phyloP scores from a whole-genome alignment of 176 grass and related monocot species.

The Stipa capillata region DNA sequence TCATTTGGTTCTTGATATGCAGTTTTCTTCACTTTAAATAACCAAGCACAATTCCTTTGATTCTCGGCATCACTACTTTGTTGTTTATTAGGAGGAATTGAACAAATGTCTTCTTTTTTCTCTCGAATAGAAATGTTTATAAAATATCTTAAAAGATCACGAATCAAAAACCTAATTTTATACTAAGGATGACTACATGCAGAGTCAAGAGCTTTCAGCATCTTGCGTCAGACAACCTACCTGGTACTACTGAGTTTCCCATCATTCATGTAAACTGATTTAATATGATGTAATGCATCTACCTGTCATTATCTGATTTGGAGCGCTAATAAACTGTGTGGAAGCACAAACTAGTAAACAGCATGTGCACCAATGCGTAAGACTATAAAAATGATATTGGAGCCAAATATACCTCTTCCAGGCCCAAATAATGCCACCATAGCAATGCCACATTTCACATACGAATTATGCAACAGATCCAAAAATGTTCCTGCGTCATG shows the following conservation, averaged over 20 bases:
- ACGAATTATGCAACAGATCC: conserved; percentile 81
- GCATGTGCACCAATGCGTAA: not conserved
- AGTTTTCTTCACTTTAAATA: not conserved
- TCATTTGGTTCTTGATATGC: not conserved
- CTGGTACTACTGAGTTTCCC: not conserved
- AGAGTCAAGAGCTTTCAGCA: not conserved
- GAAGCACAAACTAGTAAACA: not conserved
- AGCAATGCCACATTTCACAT: conserved; percentile 89
- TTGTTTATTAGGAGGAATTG: not conserved
- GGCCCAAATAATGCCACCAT: conserved; percentile 67
- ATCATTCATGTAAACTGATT: not conserved
- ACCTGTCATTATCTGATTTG: not conserved
- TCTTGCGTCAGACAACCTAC: not conserved
- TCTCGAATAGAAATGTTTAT: no score
- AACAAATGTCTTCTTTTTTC: not conserved
- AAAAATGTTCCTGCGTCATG: conserved; percentile 49
- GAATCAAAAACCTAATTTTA: not conserved
- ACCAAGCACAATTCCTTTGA: not conserved
- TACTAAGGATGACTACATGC: not conserved
- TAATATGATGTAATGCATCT: not conserved
- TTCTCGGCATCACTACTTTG: not conserved
- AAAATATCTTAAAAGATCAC: not conserved
- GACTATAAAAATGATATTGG: not conserved
- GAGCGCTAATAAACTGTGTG: not conserved
- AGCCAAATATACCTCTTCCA: conserved; percentile 61